Evolutionary conservation across 768 basidiomycete genomes (phyloP).

Genomic region (Pleurotus giganteus): DNA sequence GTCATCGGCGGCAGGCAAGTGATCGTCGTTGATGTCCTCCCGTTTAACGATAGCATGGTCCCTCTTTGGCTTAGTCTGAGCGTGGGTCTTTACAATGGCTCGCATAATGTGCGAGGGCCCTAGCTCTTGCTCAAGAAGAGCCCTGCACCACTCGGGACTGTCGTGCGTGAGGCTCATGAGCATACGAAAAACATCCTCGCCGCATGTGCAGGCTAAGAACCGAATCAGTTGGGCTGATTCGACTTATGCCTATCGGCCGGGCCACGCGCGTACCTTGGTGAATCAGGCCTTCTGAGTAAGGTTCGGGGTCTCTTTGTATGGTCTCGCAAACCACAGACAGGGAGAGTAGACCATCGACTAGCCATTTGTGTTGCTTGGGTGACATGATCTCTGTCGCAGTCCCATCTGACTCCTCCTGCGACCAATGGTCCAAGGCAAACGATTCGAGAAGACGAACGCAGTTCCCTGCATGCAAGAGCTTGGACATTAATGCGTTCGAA

Average conservation of each 20-base stretch:
- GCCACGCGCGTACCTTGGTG: slow-evolving; percentile 17
- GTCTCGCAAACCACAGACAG: slow-evolving; percentile 52
- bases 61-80: background rate
- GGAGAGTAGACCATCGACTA: slow-evolving; percentile 47
- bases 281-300: slow-evolving; percentile 12
- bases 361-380: slow-evolving; percentile 28
- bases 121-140: slow-evolving; percentile 44
- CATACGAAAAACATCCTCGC: slow-evolving; percentile 60
- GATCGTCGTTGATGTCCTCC: background rate
- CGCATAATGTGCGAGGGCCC: slow-evolving; percentile 48
- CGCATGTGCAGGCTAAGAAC: slow-evolving; percentile 39
- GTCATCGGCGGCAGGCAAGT: slow-evolving; percentile 9
- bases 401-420: slow-evolving; percentile 7
- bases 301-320: background rate
- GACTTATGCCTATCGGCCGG: no score
- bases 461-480: slow-evolving; percentile 47
- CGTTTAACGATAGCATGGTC: background rate
- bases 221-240: slow-evolving; percentile 10
- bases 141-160: slow-evolving; percentile 52
- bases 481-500: slow-evolving; percentile 19
- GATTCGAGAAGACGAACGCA: slow-evolving; percentile 62
- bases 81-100: slow-evolving; percentile 40
- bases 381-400: slow-evolving; percentile 10
- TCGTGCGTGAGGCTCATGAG: slow-evolving; percentile 72
- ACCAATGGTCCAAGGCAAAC: slow-evolving; percentile 62